Evolutionary conservation across 2,329 filamentous ascomycete genomes (phyloP).

Genomic region (Sarocladiaceae sp.): DNA sequence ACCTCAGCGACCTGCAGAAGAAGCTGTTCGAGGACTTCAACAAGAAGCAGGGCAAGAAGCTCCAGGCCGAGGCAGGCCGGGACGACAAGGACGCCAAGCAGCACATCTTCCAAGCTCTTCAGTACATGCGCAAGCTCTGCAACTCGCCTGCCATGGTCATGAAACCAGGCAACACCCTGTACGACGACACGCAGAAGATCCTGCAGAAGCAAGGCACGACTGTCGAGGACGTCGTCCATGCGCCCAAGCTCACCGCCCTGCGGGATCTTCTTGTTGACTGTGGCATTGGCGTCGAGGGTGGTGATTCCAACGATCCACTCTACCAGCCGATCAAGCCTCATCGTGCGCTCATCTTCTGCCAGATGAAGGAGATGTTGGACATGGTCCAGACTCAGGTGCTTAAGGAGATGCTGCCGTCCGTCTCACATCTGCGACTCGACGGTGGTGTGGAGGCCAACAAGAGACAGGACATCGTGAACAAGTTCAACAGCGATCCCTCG

Average conservation of each 20-base stretch:
- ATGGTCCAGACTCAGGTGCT: slow-evolving; percentile 96
- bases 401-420: slow-evolving; percentile 83
- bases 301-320: slow-evolving; percentile 54
- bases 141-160: slow-evolving; percentile 96
- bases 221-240: slow-evolving; percentile 80
- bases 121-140: slow-evolving; percentile 99
- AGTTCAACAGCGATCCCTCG: slow-evolving; percentile 95
- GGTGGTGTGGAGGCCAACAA: slow-evolving; percentile 89
- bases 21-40: slow-evolving; percentile 96
- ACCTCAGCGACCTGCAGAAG: slow-evolving; percentile 89
- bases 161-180: slow-evolving; percentile 88
- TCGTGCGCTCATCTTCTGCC: slow-evolving; percentile 93
- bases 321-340: slow-evolving; percentile 90
- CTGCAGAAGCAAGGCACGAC: slow-evolving; percentile 75
- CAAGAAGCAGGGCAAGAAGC: slow-evolving; percentile 85
- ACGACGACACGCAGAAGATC: slow-evolving; percentile 79
- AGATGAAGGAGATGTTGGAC: slow-evolving; percentile 99
- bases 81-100: slow-evolving; percentile 92
- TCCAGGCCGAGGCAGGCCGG: slow-evolving; percentile 77
- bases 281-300: slow-evolving; percentile 78
- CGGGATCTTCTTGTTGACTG: slow-evolving; percentile 96
- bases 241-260: slow-evolving; percentile 86
- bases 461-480: slow-evolving; percentile 96
- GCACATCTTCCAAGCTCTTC: slow-evolving; percentile 97
- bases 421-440: slow-evolving; percentile 91